A percentile compares a stretch with the other conserved stretches of the same genome.
phyloP scores from a whole-genome alignment of 495 filamentous ascomycete species.

The Lasiosphaeriaceae sp. region DNA sequence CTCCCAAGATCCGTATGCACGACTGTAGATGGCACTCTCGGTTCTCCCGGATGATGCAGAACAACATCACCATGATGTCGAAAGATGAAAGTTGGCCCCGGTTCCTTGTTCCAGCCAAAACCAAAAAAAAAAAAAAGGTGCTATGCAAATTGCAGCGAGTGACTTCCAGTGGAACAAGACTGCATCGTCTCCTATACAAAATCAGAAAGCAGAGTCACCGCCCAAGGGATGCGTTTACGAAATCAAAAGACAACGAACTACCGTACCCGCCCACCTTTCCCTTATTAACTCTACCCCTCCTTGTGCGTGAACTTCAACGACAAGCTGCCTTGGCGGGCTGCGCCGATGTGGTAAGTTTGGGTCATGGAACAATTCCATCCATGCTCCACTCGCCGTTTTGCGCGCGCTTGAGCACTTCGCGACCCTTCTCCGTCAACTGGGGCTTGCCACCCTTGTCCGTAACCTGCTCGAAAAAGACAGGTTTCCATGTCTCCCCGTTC shows the following conservation, averaged over 20 bases:
- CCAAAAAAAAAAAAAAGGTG: too few species aligned
- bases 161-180: neutral
- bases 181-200: neutral
- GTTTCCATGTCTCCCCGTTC: slow-evolving; percentile 66
- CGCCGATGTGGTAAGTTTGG: too few species aligned
- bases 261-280: neutral
- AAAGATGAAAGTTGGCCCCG: too few species aligned
- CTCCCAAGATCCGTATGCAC: neutral
- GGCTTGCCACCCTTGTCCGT: slow-evolving; percentile 74
- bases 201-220: neutral
- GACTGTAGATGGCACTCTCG: too few species aligned
- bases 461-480: slow-evolving; percentile 81
- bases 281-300: neutral
- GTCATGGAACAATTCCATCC: slow-evolving; percentile 31
- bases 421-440: slow-evolving; percentile 73
- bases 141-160: neutral
- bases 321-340: too few species aligned
- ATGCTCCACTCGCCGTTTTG: slow-evolving; percentile 56
- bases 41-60: too few species aligned
- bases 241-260: neutral
- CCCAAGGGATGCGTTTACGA: neutral
- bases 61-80: too few species aligned
- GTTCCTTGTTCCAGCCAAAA: neutral
- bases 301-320: neutral
- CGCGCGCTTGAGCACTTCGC: slow-evolving; percentile 63